Evolutionary conservation across 2,329 filamentous ascomycete species (phyloP).

Genomic region (Fusarium heterosporum): DNA sequence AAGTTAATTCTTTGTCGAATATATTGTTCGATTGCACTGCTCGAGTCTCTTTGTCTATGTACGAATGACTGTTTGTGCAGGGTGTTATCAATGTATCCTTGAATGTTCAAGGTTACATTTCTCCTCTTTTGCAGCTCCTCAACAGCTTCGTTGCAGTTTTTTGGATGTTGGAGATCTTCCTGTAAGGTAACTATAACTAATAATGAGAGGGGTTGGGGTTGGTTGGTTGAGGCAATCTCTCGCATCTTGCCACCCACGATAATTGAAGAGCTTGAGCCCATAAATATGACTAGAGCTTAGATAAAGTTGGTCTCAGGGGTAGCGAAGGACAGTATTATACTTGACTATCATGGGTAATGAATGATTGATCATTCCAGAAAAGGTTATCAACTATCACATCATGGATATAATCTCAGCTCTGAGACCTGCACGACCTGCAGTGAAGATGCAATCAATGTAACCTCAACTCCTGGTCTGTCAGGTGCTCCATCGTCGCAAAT

Average conservation of each 20-base stretch:
- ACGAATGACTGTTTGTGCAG: background rate
- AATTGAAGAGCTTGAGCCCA: background rate
- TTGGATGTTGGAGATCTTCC: constrained; percentile 8
- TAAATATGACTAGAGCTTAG: background rate
- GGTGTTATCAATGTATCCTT: background rate
- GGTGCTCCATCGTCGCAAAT: constrained; percentile 30
- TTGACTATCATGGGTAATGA: background rate
- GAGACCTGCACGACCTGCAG: constrained; percentile 1
- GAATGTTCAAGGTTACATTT: constrained; percentile 32
- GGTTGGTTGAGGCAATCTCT: constrained; percentile 16
- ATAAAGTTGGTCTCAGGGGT: background rate
- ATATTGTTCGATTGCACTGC: constrained; percentile 3
- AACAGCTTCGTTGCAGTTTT: constrained; percentile 23
- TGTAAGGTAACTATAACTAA: background rate
- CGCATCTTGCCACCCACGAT: background rate
- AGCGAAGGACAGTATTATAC: no score
- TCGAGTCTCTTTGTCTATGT: constrained; percentile 3
- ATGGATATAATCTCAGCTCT: constrained; percentile 1
- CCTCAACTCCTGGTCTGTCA: constrained; percentile 10
- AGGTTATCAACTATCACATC: constrained; percentile 2
- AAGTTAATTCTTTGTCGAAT: background rate
- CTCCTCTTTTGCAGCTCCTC: constrained; percentile 25
- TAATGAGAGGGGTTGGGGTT: constrained; percentile 9
- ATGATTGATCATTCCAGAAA: background rate
- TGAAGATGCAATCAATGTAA: constrained; percentile 15